Evolutionary conservation across 495 filamentous ascomycete species (phyloP).

Genomic region (Bombardia bombarda): DNA sequence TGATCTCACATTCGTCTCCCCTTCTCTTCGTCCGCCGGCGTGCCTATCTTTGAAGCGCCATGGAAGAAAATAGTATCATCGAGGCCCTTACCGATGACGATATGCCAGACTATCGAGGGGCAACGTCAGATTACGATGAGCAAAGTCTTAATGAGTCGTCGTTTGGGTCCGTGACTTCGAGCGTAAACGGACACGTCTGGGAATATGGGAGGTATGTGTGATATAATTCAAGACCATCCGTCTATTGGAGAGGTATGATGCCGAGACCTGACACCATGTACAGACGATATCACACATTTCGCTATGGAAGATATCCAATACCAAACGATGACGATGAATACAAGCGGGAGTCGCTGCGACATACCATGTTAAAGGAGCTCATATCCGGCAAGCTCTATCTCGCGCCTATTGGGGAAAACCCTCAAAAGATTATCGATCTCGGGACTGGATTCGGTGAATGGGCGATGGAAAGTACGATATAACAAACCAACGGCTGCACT

Average conservation of each 20-base stretch:
- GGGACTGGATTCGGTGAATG: slow-evolving; percentile 57
- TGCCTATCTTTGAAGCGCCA: slow-evolving; percentile 6
- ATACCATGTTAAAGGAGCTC: slow-evolving; percentile 50
- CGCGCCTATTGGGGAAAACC: slow-evolving; percentile 48
- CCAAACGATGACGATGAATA: slow-evolving; percentile 33
- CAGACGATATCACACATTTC: slow-evolving; percentile 26
- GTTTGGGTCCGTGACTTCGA: slow-evolving; percentile 26
- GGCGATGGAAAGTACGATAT: slow-evolving; percentile 58
- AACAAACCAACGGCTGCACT: no score
- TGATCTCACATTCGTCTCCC: no score
- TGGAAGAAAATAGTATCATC: slow-evolving; percentile 20
- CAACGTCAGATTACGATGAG: slow-evolving; percentile 28
- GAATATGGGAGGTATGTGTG: slow-evolving; percentile 26
- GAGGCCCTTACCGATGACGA: slow-evolving; percentile 13
- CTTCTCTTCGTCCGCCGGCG: no score
- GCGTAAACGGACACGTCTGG: slow-evolving; percentile 25
- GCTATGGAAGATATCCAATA: slow-evolving; percentile 24
- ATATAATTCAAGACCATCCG: background rate
- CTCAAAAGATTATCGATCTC: slow-evolving; percentile 57
- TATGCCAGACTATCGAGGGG: slow-evolving; percentile 8
- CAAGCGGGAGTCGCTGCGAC: slow-evolving; percentile 41
- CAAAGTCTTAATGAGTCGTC: slow-evolving; percentile 16
- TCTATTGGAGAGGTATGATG: background rate
- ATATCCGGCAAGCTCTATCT: slow-evolving; percentile 51
- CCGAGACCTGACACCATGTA: background rate